Conservation (phyloP, 345 rosid genomes). For the Zanthoxylum bungeanum region DNA sequence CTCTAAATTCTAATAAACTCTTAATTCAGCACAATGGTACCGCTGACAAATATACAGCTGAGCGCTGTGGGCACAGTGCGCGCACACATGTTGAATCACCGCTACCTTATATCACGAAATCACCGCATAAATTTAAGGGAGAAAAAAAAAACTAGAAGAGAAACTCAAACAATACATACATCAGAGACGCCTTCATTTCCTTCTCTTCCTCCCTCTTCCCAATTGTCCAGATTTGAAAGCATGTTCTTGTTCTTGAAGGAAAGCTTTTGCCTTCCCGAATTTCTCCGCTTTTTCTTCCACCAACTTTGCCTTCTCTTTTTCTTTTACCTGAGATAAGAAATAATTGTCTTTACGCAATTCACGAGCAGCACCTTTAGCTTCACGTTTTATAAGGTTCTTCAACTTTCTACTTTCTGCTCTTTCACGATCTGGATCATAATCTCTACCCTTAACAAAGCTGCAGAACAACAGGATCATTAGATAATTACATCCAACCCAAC, state of each 20-base stretch:
- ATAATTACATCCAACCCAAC: background rate
- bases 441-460: constrained; percentile 87
- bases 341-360: constrained; percentile 83
- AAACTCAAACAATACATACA: background rate
- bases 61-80: too few relatives aligned
- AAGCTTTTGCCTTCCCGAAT: constrained; percentile 66
- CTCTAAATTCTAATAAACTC: too few relatives aligned
- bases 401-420: constrained; percentile 65
- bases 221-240: constrained; percentile 86
- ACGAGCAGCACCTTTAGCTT: constrained; percentile 71
- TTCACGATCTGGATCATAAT: constrained; percentile 88
- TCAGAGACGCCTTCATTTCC: constrained; percentile 22
- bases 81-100: constrained; percentile 7
- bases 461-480: constrained; percentile 27
- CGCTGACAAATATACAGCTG: too few relatives aligned
- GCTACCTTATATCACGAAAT: background rate
- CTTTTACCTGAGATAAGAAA: constrained; percentile 52
- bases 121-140: background rate
- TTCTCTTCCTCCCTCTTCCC: constrained; percentile 72
- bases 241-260: constrained; percentile 91
- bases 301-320: constrained; percentile 43
- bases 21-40: too few relatives aligned
- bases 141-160: background rate
- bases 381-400: constrained; percentile 51
- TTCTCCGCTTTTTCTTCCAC: constrained; percentile 70